Percentiles rank a stretch among this genome's conserved stretches.
phyloP scores from a whole-genome alignment of 768 basidiomycete species.

The Agrocybe pediades region DNA sequence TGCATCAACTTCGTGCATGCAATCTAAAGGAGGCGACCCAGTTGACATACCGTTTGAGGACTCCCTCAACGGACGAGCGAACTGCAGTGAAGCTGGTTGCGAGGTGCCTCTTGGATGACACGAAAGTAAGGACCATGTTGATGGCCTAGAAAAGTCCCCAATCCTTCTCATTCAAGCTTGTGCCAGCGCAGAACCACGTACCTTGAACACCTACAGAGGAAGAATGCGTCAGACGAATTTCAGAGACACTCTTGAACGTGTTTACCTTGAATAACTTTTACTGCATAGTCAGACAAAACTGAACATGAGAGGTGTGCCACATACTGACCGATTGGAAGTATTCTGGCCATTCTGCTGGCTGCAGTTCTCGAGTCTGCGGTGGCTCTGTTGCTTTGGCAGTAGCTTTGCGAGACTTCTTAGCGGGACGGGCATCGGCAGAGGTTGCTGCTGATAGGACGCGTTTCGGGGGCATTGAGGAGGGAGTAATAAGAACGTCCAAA shows the following conservation, averaged over 20 bases:
- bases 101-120: constrained; percentile 78
- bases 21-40: not conserved
- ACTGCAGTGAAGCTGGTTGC: constrained; percentile 79
- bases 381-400: not conserved
- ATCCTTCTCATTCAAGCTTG: not conserved
- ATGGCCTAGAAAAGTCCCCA: constrained; percentile 53
- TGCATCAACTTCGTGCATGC: constrained; percentile 2
- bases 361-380: not conserved
- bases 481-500: no score
- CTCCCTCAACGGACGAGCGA: constrained; percentile 75
- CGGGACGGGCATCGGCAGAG: not conserved
- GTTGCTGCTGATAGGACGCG: no score
- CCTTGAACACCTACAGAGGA: constrained; percentile 20
- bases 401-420: constrained; percentile 1
- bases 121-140: constrained; percentile 87
- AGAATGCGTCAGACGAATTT: not conserved
- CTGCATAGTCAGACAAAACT: not conserved
- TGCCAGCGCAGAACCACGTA: constrained; percentile 1
- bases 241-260: not conserved
- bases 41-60: constrained; percentile 65
- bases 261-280: constrained; percentile 63
- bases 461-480: no score
- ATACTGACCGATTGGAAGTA: constrained; percentile 59
- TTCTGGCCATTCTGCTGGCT: constrained; percentile 57
- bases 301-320: not conserved